Base-by-base conservation (phyloP, 768 basidiomycete genomes). In the Suillus sp. region DNA sequence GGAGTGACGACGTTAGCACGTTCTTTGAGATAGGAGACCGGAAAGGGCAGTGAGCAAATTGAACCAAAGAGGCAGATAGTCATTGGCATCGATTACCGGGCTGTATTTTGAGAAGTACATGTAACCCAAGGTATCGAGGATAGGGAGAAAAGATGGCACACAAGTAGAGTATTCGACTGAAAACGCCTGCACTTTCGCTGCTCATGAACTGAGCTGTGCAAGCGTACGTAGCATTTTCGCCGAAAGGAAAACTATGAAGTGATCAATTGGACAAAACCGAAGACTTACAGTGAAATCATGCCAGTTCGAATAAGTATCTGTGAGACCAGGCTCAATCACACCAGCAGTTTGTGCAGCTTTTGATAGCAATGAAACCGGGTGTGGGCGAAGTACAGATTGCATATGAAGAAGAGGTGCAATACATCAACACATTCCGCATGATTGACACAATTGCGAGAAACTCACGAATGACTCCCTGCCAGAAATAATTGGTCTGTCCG, bases 401-500 rank as follows among this genome's bases (percentile, higher is more conserved):
- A 42, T 37, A 51, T 30, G 25, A 22, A 54, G 47, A 30, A 38
- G 22, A 42, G 25, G 50, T 16, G 35, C 14, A 48, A 8, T 1
- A 60, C 58, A 45, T 56, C 60, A 61, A 59, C 16, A 20, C 18
- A 25, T 56, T 22, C 22, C 5, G 37, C 56, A 59, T 47, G 25
- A 18, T 11, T 7, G n/a, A 22, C 2, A 25, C 34, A 30, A 6
- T 20, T 7, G 48, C 18, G 34, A 20, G 27, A 64, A 42, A 79
- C 88, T 67, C 70, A 89, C 88, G 86, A 60, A 91, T 83, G 60
- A 80, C 60, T 34, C 88, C 88, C 71, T 90, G 85, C 90, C 90
- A 93, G 78, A 91, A 93, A 68, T 79, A 89, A 71, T 95, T 95
- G 43, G 86, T 88, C 76, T 96, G 93, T 10, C 81, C 93, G 61